Conservation (phyloP, 2,329 filamentous ascomycete species). For the Aspergillus japonicus region DNA sequence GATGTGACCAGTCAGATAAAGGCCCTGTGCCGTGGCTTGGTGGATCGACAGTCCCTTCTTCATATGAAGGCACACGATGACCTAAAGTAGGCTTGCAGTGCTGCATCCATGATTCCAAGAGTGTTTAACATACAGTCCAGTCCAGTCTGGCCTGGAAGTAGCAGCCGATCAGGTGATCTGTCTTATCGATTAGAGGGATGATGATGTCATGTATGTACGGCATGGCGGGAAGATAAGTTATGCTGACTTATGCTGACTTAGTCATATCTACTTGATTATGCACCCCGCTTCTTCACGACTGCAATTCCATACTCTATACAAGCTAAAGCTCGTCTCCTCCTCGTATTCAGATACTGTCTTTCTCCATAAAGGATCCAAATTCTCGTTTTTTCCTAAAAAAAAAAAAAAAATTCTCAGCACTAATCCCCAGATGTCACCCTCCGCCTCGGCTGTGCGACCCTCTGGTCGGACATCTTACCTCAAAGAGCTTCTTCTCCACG, state of each 20-base stretch:
- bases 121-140: not conserved
- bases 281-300: not conserved
- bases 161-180: not conserved
- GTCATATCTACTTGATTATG: not conserved
- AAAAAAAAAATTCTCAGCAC: not conserved
- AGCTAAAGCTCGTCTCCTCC: too few relatives aligned
- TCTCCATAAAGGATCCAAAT: too few relatives aligned
- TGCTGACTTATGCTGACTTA: not conserved
- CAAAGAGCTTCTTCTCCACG: not conserved
- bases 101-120: not conserved
- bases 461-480: not conserved
- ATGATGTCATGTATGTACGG: conserved; percentile 5
- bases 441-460: not conserved
- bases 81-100: too few relatives aligned
- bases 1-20: not conserved
- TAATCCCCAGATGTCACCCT: not conserved
- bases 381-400: too few relatives aligned
- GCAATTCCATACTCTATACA: not conserved
- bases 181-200: not conserved
- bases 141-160: not conserved
- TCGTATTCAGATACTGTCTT: too few relatives aligned
- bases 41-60: not conserved
- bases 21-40: not conserved
- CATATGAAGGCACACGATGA: not conserved
- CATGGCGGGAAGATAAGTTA: not conserved